Conservation (phyloP, 768 basidiomycete species). For the Phylloporus rhodoxanthus region DNA sequence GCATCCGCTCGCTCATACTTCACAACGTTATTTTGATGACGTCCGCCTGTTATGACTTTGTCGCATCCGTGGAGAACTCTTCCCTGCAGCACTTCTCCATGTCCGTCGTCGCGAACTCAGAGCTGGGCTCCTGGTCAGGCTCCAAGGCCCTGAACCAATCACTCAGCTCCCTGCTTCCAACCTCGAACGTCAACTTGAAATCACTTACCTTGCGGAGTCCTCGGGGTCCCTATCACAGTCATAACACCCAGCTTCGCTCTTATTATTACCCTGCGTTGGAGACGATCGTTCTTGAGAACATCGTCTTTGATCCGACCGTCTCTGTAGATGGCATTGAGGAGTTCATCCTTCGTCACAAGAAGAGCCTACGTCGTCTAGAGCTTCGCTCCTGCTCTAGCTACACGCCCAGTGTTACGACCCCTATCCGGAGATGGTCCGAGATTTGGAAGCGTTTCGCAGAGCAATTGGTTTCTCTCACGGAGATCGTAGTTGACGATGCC, state of each 20-base stretch:
- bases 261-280: slow-evolving; percentile 24
- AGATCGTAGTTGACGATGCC: slow-evolving; percentile 16
- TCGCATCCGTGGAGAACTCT: slow-evolving; percentile 20
- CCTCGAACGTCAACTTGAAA: slow-evolving; percentile 14
- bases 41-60: slow-evolving; percentile 23
- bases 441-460: slow-evolving; percentile 22
- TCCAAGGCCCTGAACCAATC: slow-evolving; percentile 27
- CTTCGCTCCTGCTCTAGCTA: slow-evolving; percentile 26
- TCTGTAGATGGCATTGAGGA: slow-evolving; percentile 24
- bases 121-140: slow-evolving; percentile 27
- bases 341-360: slow-evolving; percentile 30
- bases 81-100: slow-evolving; percentile 28
- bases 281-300: slow-evolving; percentile 26
- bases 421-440: slow-evolving; percentile 23
- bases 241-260: slow-evolving; percentile 15
- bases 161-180: slow-evolving; percentile 22
- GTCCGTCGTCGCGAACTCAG: slow-evolving; percentile 28
- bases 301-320: slow-evolving; percentile 22
- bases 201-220: slow-evolving; percentile 25
- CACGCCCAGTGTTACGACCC: slow-evolving; percentile 5
- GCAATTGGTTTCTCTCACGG: slow-evolving; percentile 20
- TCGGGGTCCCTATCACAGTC: slow-evolving; percentile 27
- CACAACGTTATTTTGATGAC: slow-evolving; percentile 26
- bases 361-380: slow-evolving; percentile 19
- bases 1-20: slow-evolving; percentile 19